These are phyloP conservation scores for Ceratobasidium theobromae DNA, from an alignment of 1,284 basidiomycete genomes.

Conservation along the genomic window DNA sequence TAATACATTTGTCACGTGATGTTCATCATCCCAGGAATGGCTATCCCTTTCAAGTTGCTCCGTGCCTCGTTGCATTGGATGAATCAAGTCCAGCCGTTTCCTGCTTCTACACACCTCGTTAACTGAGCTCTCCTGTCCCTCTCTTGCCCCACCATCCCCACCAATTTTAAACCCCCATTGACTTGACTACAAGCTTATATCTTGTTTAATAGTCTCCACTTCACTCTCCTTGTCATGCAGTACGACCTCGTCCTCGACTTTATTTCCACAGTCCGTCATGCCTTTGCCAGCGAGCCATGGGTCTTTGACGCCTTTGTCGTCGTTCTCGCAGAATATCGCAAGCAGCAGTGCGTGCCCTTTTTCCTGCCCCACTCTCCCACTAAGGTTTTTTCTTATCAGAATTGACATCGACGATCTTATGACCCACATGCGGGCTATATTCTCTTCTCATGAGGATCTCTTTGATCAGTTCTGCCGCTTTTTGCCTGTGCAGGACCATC, in stretches of 20 bases:
- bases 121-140: background rate
- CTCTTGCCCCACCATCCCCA: background rate
- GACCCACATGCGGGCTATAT: slow-evolving; percentile 25
- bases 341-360: slow-evolving; percentile 2
- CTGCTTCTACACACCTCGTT: background rate
- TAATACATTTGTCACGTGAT: slow-evolving; percentile 4
- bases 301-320: slow-evolving; percentile 22
- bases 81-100: slow-evolving; percentile 1
- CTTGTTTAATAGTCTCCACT: background rate
- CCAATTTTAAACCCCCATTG: background rate
- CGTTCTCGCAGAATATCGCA: slow-evolving; percentile 15
- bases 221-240: background rate
- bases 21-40: slow-evolving; percentile 17
- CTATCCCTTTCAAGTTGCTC: slow-evolving; percentile 7
- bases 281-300: slow-evolving; percentile 17
- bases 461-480: slow-evolving; percentile 29
- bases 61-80: slow-evolving; percentile 23
- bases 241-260: slow-evolving; percentile 23
- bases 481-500: slow-evolving; percentile 17
- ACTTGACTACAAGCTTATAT: background rate
- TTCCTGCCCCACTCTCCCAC: background rate
- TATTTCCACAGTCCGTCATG: slow-evolving; percentile 11
- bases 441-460: slow-evolving; percentile 10
- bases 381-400: background rate
- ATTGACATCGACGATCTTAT: slow-evolving; percentile 28